Conservation (phyloP, 2,329 filamentous ascomycete genomes). For the Aspergillus persii region DNA sequence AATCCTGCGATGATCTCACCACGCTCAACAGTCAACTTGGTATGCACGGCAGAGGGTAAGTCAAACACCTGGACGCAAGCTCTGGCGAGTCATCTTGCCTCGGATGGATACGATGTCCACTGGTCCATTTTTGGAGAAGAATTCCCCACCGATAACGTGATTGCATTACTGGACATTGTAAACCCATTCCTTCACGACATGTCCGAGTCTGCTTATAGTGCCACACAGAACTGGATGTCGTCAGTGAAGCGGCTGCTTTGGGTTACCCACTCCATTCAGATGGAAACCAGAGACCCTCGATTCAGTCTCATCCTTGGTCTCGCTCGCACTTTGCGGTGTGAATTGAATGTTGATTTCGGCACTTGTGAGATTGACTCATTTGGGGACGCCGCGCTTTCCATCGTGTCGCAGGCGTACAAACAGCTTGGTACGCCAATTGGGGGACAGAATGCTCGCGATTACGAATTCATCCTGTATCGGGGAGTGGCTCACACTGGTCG, state of each 20-base stretch:
- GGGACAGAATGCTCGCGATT: background rate
- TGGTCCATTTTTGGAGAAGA: conserved; percentile 1
- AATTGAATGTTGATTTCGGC: conserved; percentile 16
- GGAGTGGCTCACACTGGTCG: conserved; percentile 21
- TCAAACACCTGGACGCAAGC: background rate
- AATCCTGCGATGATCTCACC: background rate
- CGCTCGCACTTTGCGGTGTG: conserved; percentile 22
- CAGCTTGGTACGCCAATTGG: background rate
- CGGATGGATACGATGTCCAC: background rate
- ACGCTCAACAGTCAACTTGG: background rate
- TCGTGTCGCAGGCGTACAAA: conserved; percentile 2
- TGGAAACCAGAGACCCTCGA: conserved; percentile 20
- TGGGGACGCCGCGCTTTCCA: background rate
- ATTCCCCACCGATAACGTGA: background rate
- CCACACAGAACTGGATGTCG: background rate
- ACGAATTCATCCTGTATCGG: conserved; percentile 27
- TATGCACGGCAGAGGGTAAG: background rate
- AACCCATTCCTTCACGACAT: conserved; percentile 7
- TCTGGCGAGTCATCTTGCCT: background rate
- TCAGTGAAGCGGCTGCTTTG: conserved; percentile 14
- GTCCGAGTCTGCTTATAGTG: background rate
- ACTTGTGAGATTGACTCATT: conserved; percentile 23
- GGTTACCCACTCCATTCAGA: conserved; percentile 17
- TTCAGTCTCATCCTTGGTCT: conserved; percentile 17
- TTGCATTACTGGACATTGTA: conserved; percentile 11